Evolutionary conservation across 2,329 filamentous ascomycete genomes (phyloP).

Genomic region (Neocucurbitaria cava): DNA sequence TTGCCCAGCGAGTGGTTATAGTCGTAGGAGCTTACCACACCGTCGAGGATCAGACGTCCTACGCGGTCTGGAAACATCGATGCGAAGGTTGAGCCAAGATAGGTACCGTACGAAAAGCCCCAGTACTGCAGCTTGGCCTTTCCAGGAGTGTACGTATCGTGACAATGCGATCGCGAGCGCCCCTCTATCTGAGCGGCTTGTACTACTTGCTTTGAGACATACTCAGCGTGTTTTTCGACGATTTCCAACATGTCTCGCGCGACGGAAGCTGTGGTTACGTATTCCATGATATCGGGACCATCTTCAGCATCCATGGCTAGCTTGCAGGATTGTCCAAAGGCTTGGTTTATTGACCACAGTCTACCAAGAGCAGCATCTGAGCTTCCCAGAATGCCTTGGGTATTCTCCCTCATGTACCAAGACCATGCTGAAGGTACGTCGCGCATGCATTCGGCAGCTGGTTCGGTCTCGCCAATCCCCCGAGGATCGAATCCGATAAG

Average conservation of each 20-base stretch:
- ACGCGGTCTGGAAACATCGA: slow-evolving; percentile 50
- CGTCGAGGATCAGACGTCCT: slow-evolving; percentile 51
- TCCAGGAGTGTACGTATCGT: slow-evolving; percentile 11
- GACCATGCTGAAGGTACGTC: slow-evolving; percentile 39
- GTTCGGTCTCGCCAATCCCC: slow-evolving; percentile 48
- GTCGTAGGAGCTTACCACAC: slow-evolving; percentile 51
- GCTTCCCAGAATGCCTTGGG: slow-evolving; percentile 49
- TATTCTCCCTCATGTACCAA: slow-evolving; percentile 46
- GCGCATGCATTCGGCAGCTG: slow-evolving; percentile 45
- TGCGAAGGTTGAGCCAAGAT: slow-evolving; percentile 48
- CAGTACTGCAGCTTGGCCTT: slow-evolving; percentile 50
- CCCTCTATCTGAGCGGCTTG: slow-evolving; percentile 1
- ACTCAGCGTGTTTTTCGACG: slow-evolving; percentile 53
- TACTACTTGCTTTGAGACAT: slow-evolving; percentile 20
- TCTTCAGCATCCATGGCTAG: slow-evolving; percentile 28
- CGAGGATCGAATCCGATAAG: slow-evolving; percentile 56
- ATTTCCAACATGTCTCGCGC: slow-evolving; percentile 60
- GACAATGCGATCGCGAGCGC: neutral
- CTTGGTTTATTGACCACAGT: slow-evolving; percentile 51
- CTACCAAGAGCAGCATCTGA: slow-evolving; percentile 53
- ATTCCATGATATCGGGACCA: slow-evolving; percentile 50
- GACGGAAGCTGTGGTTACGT: slow-evolving; percentile 56
- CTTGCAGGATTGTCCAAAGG: slow-evolving; percentile 42
- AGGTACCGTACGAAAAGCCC: slow-evolving; percentile 59
- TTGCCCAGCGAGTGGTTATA: slow-evolving; percentile 48